phyloP scores from a whole-genome alignment of 1,284 basidiomycete species.

The Boletus nobilissimus region DNA sequence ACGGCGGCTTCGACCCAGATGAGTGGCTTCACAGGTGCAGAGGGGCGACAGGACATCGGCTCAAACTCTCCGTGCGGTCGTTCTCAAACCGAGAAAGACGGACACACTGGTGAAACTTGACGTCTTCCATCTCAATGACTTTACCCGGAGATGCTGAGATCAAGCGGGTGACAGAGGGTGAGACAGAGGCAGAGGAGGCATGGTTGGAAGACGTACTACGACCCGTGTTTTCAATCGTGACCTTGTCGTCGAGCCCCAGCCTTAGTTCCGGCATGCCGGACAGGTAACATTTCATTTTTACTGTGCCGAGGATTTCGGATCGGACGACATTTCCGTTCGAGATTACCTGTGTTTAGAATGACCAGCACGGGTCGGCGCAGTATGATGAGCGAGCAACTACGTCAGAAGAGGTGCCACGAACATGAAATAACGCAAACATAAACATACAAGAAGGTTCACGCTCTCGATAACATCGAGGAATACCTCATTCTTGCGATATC shows the following conservation, averaged over 20 bases:
- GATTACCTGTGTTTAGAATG: constrained; percentile 79
- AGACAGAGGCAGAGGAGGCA: constrained; percentile 1
- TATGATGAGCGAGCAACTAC: neutral
- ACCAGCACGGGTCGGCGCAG: neutral
- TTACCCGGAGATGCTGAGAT: constrained; percentile 89
- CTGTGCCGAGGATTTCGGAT: constrained; percentile 95
- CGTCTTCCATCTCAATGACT: constrained; percentile 99
- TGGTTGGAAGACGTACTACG: constrained; percentile 69
- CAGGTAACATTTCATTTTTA: constrained; percentile 99
- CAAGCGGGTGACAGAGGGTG: neutral
- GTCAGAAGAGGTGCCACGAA: neutral
- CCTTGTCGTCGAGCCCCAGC: constrained; percentile 97
- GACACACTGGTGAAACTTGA: constrained; percentile 99
- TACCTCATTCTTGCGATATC: constrained; percentile 99
- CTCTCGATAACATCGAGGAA: constrained; percentile 99
- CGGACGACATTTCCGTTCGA: constrained; percentile 97
- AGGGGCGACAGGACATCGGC: constrained; percentile 96
- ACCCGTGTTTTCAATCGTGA: constrained; percentile 99
- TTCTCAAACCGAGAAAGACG: constrained; percentile 99
- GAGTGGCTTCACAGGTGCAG: constrained; percentile 96
- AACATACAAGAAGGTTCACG: constrained; percentile 90
- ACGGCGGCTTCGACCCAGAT: constrained; percentile 99
- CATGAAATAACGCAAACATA: neutral
- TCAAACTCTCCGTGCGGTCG: constrained; percentile 99
- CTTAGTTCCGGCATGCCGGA: constrained; percentile 99